Evolutionary conservation across 192 early-diverging fungal species (phyloP), one percentile per base, ranked within the genome.

Genomic region (Linnemannia zychae): DNA sequence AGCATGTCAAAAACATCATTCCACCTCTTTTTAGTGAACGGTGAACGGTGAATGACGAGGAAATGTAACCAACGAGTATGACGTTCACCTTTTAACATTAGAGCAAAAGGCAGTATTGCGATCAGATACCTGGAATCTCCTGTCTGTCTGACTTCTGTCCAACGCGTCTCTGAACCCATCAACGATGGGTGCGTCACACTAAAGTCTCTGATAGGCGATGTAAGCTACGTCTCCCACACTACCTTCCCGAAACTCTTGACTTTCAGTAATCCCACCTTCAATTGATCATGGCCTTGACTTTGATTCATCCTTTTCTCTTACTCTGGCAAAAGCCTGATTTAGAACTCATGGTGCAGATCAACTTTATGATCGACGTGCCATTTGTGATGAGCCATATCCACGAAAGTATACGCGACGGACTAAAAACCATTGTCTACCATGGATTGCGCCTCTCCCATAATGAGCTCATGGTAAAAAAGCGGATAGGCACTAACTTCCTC

Each of bases 331-430:
- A 82, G 80, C 63, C 68, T 0, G 67, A 84, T 31, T 49, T 84
- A 34, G 82, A 84, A 52, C 28, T 84, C 34, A 78, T 84, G 82
- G 82, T 79, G 5, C 82, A 84, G 47, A 84, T 84, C 37, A 84
- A 84, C 48, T 84, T 71, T 46, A 84, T 84, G 82, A 67, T 84
- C 33, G 82, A 84, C 4, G 34, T 79, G 2, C 77, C 75, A 7
- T 84, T 79, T 36, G 52, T 79, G 11, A 84, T 84, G 82, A 57
- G 60, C 13, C 60, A 60, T 16, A 60, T 84, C 4, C 67, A 78
- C 31, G 57, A 71, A 48, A 47, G 22, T 47, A 71, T 84, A 46
- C 65, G 82, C 31, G 68, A 79, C 34, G 65, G 73, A 0, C 72
- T 84, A 2, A 53, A 48, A 38, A 75, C 68, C 0, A 79, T 84